phyloP scores from a whole-genome alignment of 495 filamentous ascomycete species.

The Penicillium subrubescens region DNA sequence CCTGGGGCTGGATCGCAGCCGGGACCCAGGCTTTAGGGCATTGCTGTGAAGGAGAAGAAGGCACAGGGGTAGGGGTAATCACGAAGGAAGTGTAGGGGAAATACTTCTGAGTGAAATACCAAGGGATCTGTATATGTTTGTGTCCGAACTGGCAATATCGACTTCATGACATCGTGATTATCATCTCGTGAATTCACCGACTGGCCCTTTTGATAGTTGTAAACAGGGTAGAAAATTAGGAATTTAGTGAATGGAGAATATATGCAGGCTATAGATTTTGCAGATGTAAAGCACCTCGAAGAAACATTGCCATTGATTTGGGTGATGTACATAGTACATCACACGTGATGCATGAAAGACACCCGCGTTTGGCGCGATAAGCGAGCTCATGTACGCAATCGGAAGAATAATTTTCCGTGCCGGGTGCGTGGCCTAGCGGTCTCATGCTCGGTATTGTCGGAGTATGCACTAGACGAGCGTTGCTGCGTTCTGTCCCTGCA shows the following conservation, averaged over 20 bases:
- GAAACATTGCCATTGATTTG: too few relatives aligned
- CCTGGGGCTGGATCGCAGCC: slow-evolving; percentile 53
- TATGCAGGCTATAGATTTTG: too few relatives aligned
- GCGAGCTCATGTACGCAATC: neutral
- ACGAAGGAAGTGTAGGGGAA: neutral
- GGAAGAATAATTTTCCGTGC: neutral
- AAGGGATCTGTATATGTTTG: neutral
- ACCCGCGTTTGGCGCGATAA: too few relatives aligned
- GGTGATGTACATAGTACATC: too few relatives aligned
- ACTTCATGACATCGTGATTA: too few relatives aligned
- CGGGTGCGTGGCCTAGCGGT: neutral
- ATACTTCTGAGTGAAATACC: neutral
- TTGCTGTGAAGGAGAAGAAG: slow-evolving; percentile 14
- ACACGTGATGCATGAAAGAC: too few relatives aligned
- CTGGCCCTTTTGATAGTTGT: too few relatives aligned
- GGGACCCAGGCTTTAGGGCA: slow-evolving; percentile 35
- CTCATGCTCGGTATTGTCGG: neutral
- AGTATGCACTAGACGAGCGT: neutral
- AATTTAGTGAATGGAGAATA: too few relatives aligned
- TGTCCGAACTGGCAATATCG: neutral
- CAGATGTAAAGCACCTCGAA: too few relatives aligned
- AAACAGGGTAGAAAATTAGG: too few relatives aligned
- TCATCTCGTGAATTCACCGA: too few relatives aligned
- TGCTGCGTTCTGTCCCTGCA: too few relatives aligned
- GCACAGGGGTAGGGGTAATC: neutral